These are phyloP conservation scores for Hygrocybe coccinea DNA, from an alignment of 768 basidiomycete genomes.

Conservation along the genomic window DNA sequence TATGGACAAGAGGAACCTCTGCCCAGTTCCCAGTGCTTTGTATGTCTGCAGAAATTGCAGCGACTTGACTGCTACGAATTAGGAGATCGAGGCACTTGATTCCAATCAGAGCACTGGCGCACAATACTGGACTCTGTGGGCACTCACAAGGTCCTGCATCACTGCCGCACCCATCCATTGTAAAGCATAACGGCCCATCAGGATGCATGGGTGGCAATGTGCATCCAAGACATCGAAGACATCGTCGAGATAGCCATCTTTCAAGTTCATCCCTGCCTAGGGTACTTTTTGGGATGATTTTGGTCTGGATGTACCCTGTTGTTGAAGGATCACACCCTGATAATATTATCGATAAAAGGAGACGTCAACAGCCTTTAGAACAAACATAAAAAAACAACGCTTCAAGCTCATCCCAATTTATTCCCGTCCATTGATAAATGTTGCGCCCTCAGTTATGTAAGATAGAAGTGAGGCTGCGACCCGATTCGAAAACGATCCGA, in stretches of 20 bases:
- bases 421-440: constrained; percentile 58
- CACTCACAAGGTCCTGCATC: constrained; percentile 10
- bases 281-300: no score
- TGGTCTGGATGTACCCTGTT: no score
- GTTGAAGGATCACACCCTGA: no score
- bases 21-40: constrained; percentile 7
- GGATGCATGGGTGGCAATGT: constrained; percentile 13
- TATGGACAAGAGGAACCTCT: constrained; percentile 1
- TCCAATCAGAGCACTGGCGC: constrained; percentile 3
- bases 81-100: constrained; percentile 15
- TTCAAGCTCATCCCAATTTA: no score
- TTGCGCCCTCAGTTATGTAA: no score
- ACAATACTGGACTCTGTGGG: constrained; percentile 2
- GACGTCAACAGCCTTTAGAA: no score
- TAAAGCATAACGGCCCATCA: constrained; percentile 16
- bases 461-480: no score
- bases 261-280: neutral
- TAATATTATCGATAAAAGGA: no score
- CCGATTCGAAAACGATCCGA: no score
- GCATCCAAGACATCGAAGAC: constrained; percentile 14
- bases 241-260: constrained; percentile 4
- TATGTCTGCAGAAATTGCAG: constrained; percentile 12
- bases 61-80: constrained; percentile 12
- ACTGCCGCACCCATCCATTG: constrained; percentile 15
- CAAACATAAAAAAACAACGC: no score